These are phyloP conservation scores for Carpinus viminea DNA, from an alignment of 306 rosid genomes.

Conservation along the genomic window DNA sequence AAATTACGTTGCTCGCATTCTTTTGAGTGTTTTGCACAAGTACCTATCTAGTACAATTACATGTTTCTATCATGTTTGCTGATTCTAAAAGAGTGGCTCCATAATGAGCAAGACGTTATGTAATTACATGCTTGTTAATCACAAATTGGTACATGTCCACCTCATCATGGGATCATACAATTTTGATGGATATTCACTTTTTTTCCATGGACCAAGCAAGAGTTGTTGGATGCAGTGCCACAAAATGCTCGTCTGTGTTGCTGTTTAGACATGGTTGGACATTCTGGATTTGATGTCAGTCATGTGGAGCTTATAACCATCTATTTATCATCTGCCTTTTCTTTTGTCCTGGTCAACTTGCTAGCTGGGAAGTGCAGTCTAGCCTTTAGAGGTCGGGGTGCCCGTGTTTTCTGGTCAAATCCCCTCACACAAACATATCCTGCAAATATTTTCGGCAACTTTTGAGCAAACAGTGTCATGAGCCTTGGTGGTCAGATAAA, in stretches of 20 bases:
- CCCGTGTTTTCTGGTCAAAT: conserved; percentile 60
- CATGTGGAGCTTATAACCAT: conserved; percentile 11
- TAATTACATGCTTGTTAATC: conserved; percentile 27
- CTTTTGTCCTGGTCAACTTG: conserved; percentile 55
- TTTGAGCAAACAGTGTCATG: neutral
- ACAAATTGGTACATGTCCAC: conserved; percentile 31
- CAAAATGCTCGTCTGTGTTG: neutral
- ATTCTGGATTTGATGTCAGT: conserved; percentile 10
- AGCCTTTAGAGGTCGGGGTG: conserved; percentile 83
- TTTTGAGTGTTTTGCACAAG: neutral
- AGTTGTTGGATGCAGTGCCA: conserved; percentile 18
- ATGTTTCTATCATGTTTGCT: conserved; percentile 3
- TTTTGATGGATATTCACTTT: conserved; percentile 27
- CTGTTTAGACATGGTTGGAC: conserved; percentile 19
- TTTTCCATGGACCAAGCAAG: conserved; percentile 28
- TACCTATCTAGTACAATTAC: neutral
- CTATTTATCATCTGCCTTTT: conserved; percentile 31
- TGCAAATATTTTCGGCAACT: conserved; percentile 38
- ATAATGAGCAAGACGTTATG: conserved; percentile 27
- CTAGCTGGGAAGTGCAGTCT: conserved; percentile 82
- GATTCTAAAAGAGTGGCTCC: conserved; percentile 32
- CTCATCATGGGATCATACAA: conserved; percentile 26
- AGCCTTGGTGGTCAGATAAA: conserved; percentile 18
- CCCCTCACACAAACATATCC: conserved; percentile 91
- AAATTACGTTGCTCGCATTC: conserved; percentile 6